Evolutionary conservation across 768 basidiomycete genomes (phyloP).

Genomic region (Termitomyces sp.): DNA sequence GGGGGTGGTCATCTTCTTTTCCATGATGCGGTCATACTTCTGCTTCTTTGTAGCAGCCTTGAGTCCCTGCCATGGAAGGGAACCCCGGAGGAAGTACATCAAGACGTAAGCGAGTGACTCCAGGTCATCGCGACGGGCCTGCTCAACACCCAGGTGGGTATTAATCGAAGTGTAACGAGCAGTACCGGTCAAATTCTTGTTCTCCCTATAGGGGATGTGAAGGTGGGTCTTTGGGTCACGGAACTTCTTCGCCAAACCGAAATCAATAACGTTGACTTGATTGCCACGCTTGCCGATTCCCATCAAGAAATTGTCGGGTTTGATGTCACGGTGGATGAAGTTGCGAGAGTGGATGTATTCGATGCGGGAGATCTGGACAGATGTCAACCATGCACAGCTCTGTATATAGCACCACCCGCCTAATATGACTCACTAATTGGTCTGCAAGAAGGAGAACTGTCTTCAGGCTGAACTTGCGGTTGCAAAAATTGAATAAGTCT

Average conservation of each 20-base stretch:
- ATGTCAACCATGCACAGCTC: constrained; percentile 13
- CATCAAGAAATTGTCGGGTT: constrained; percentile 99
- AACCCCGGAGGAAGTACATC: constrained; percentile 99
- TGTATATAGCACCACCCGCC: constrained; percentile 13
- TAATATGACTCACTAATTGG: constrained; percentile 67
- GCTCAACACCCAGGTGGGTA: constrained; percentile 97
- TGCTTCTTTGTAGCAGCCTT: constrained; percentile 99
- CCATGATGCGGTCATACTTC: constrained; percentile 99
- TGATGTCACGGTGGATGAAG: constrained; percentile 97
- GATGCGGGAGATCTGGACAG: constrained; percentile 85
- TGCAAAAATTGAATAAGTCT: constrained; percentile 92
- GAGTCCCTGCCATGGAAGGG: constrained; percentile 98
- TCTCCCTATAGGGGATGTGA: constrained; percentile 99
- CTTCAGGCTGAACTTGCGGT: constrained; percentile 96
- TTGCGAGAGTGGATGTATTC: constrained; percentile 99
- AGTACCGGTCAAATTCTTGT: constrained; percentile 99
- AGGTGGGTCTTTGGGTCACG: constrained; percentile 99
- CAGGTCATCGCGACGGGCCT: constrained; percentile 95
- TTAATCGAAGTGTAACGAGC: constrained; percentile 99
- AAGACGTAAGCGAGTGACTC: constrained; percentile 98
- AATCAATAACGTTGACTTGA: constrained; percentile 98
- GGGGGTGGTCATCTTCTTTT: constrained; percentile 99
- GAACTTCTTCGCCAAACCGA: constrained; percentile 99
- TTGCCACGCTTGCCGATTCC: constrained; percentile 99
- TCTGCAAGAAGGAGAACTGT: constrained; percentile 96